Evolutionary conservation across 164 flowering plant genomes (phyloP).

Genomic region (Kingdonia uniflora): DNA sequence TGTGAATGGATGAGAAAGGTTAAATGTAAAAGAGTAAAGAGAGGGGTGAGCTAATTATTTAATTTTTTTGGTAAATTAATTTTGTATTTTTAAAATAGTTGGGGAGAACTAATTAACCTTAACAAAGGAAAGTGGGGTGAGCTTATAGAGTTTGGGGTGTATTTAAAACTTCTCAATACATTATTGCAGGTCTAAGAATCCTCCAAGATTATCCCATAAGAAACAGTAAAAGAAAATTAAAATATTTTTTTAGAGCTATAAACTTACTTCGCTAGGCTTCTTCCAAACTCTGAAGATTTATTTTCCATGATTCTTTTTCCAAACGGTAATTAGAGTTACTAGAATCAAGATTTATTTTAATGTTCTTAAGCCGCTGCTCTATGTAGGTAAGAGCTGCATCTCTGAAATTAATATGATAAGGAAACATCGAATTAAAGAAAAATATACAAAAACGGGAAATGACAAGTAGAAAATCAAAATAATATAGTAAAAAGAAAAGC

Average conservation of each 20-base stretch:
- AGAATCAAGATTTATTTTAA: constrained; percentile 61
- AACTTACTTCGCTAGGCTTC: constrained; percentile 77
- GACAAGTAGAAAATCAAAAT: too few species aligned
- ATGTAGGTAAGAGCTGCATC: constrained; percentile 48
- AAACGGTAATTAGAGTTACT: constrained; percentile 35
- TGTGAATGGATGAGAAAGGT: too few species aligned
- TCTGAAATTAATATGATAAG: constrained; percentile 29
- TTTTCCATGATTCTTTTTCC: constrained; percentile 76
- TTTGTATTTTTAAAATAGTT: too few species aligned
- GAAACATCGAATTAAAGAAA: neutral
- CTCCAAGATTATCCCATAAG: constrained; percentile 3
- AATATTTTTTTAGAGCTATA: neutral
- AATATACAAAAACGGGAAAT: too few species aligned
- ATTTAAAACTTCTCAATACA: too few species aligned
- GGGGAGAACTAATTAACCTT: too few species aligned
- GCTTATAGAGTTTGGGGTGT: too few species aligned
- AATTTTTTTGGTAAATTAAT: too few species aligned
- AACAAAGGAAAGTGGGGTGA: too few species aligned
- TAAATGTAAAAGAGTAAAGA: too few species aligned
- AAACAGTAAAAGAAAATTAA: neutral
- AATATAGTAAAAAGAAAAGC: too few species aligned
- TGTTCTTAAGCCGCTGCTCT: constrained; percentile 48
- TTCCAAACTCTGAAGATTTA: constrained; percentile 59
- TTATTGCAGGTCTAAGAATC: constrained; percentile 5
- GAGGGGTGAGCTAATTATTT: too few species aligned